These are phyloP conservation scores for Comarum palustre DNA, from an alignment of 306 rosid genomes.

Conservation along the genomic window DNA sequence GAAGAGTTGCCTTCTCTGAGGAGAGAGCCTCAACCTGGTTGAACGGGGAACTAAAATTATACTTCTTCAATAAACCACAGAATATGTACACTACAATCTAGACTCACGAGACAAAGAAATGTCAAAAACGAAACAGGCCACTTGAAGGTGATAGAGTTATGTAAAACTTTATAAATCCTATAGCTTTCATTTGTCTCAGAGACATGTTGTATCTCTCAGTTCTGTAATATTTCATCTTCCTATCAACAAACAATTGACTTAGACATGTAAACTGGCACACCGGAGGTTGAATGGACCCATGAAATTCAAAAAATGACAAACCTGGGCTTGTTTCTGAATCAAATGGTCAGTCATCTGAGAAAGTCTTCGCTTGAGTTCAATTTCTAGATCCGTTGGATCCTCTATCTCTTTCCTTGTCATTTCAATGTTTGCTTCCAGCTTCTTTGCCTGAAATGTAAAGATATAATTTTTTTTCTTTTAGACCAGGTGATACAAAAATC, in stretches of 20 bases:
- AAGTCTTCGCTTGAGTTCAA: conserved; percentile 87
- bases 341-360: conserved; percentile 94
- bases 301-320: conserved; percentile 25
- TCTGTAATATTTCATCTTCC: not conserved
- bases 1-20: conserved; percentile 82
- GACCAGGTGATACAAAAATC: conserved; percentile 10
- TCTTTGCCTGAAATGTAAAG: conserved; percentile 56
- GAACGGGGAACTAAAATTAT: conserved; percentile 16
- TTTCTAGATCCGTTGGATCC: conserved; percentile 84
- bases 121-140: no score
- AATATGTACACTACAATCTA: not conserved
- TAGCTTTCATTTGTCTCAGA: not conserved
- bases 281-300: conserved; percentile 7
- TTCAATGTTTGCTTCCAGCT: conserved; percentile 71
- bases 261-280: not conserved
- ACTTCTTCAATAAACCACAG: not conserved
- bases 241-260: not conserved
- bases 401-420: conserved; percentile 79
- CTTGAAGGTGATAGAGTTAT: not conserved
- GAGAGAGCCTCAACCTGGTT: conserved; percentile 94
- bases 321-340: conserved; percentile 95
- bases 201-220: conserved; percentile 2
- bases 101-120: not conserved
- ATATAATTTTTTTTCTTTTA: not conserved
- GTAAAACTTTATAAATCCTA: not conserved